Conservation (phyloP, 2,329 filamentous ascomycete genomes). For the Paecilomyces sp. region DNA sequence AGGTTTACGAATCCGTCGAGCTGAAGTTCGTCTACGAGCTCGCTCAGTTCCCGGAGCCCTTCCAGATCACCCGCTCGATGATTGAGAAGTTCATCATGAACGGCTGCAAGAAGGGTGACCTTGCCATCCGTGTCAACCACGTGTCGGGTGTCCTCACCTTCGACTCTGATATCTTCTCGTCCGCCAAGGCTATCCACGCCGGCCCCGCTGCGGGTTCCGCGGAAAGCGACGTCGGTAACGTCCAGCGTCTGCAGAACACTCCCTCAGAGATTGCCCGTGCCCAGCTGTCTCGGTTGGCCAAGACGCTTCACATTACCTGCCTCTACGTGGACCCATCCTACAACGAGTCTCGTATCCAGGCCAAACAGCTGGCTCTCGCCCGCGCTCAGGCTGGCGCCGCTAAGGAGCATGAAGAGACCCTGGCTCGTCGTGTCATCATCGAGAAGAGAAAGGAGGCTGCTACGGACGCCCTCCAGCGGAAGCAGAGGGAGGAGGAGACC, state of each 20-base stretch:
- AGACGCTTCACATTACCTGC: conserved; percentile 85
- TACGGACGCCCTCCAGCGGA: conserved; percentile 78
- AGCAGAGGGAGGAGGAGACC: conserved; percentile 86
- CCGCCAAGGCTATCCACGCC: conserved; percentile 81
- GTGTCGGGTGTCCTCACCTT: conserved; percentile 93
- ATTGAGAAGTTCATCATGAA: conserved; percentile 99
- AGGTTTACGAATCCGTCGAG: conserved; percentile 98
- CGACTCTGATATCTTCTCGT: conserved; percentile 97
- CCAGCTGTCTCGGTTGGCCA: conserved; percentile 84
- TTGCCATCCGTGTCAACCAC: conserved; percentile 93
- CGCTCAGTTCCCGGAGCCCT: conserved; percentile 91
- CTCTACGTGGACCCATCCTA: conserved; percentile 91
- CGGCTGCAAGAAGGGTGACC: conserved; percentile 98
- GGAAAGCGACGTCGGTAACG: conserved; percentile 73
- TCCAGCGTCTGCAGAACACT: conserved; percentile 94
- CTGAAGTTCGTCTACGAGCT: conserved; percentile 88
- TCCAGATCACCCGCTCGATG: conserved; percentile 80
- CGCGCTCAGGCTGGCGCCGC: conserved; percentile 84
- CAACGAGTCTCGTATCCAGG: conserved; percentile 71
- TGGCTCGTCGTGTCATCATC: conserved; percentile 83
- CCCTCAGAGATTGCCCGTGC: conserved; percentile 96
- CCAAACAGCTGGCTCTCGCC: conserved; percentile 70
- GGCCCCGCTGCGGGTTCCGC: conserved; percentile 80
- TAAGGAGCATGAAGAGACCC: conserved; percentile 77
- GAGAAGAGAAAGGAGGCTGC: conserved; percentile 95